These are phyloP conservation scores for Botrytis paeoniae DNA, from an alignment of 2,329 filamentous ascomycete genomes.

Conservation along the genomic window DNA sequence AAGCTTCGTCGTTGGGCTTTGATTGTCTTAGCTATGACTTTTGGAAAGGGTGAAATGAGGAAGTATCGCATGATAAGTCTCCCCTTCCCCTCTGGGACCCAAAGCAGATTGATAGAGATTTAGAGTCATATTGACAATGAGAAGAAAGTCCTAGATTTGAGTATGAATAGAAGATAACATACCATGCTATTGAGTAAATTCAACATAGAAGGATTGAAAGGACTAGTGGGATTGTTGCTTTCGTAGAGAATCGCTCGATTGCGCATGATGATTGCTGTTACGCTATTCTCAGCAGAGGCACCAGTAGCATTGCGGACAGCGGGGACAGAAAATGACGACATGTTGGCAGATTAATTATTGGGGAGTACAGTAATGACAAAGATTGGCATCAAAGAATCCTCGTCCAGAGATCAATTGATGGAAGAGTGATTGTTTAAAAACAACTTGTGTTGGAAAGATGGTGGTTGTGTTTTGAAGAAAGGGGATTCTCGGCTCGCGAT, in stretches of 20 bases:
- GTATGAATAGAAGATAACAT: neutral
- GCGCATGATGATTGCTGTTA: neutral
- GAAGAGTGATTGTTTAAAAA: neutral
- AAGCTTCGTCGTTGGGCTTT: constrained; percentile 11
- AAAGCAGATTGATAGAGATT: neutral
- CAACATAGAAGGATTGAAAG: neutral
- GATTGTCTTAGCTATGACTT: neutral
- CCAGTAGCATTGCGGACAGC: neutral
- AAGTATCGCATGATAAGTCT: too few relatives aligned
- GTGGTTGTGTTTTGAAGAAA: neutral
- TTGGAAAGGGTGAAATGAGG: fast-evolving
- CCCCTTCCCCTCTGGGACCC: neutral
- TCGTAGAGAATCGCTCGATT: neutral
- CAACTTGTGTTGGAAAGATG: neutral
- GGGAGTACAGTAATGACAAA: neutral
- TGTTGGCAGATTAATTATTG: neutral
- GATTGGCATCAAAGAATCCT: neutral
- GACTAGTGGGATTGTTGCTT: neutral
- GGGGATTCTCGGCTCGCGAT: neutral
- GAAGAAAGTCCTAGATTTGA: too few relatives aligned
- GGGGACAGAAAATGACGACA: neutral
- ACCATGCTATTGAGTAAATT: neutral
- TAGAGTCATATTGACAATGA: neutral
- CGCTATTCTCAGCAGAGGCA: neutral
- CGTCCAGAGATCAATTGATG: neutral